These are phyloP conservation scores for Ceratobasidium sp. DNA, from an alignment of 1,284 basidiomycete genomes.

Conservation along the genomic window DNA sequence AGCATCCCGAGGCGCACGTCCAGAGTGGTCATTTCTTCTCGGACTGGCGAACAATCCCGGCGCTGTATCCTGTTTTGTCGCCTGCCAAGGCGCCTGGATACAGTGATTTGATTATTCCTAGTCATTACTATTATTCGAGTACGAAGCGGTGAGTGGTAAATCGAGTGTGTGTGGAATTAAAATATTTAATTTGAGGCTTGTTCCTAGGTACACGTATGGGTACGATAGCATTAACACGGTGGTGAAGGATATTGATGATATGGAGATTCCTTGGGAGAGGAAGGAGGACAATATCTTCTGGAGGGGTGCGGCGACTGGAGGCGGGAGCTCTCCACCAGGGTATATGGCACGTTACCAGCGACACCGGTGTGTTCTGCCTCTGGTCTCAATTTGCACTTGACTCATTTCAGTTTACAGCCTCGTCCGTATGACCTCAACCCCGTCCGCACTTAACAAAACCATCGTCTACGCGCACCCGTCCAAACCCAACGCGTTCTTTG, in stretches of 20 bases:
- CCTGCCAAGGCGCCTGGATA: slow-evolving; percentile 87
- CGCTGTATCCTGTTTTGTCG: slow-evolving; percentile 89
- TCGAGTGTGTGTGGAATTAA: background rate
- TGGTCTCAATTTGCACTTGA: background rate
- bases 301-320: slow-evolving; percentile 92
- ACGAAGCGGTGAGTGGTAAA: slow-evolving; percentile 64
- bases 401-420: slow-evolving; percentile 63
- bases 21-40: slow-evolving; percentile 95
- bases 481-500: slow-evolving; percentile 67
- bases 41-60: slow-evolving; percentile 88
- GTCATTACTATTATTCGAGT: slow-evolving; percentile 91
- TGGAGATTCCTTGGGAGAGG: slow-evolving; percentile 85
- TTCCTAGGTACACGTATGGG: slow-evolving; percentile 81
- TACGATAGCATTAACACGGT: slow-evolving; percentile 77
- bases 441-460: slow-evolving; percentile 66
- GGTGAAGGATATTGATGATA: slow-evolving; percentile 76
- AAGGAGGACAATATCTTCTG: slow-evolving; percentile 81
- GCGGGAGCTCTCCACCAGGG: slow-evolving; percentile 86
- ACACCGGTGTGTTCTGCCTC: slow-evolving; percentile 67
- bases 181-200: background rate
- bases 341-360: slow-evolving; percentile 87
- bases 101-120: slow-evolving; percentile 89
- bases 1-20: slow-evolving; percentile 82
- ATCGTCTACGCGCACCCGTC: slow-evolving; percentile 81
- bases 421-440: slow-evolving; percentile 79